Base-by-base conservation (phyloP, 2,329 filamentous ascomycete species). In the Aspergillus sp. region DNA sequence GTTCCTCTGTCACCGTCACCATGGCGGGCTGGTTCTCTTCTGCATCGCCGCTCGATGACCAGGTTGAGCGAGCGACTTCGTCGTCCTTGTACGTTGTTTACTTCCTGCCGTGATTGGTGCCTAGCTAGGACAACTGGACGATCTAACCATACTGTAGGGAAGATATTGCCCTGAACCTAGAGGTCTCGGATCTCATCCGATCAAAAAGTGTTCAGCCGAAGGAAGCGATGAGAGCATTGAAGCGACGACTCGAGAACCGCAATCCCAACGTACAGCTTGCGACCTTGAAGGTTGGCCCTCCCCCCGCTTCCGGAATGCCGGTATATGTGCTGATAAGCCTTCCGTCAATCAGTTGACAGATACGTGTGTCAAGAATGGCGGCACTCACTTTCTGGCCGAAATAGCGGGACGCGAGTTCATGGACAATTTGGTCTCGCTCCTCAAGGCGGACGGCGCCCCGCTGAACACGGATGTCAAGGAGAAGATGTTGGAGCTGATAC, bases 1-100 rank as follows among this genome's bases (percentile, higher is more conserved):
- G 3, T 17, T 14, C 16, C n/a, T 3, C 24, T 15, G 25, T 16
- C 27, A 43, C 48, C 46, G 68, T 64, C 50, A 82, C 73, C 72
- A 95, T 95, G 88, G 80, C 86, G 57, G 86, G 88, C 72, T 98
- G 89, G 89, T 96, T 93, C 59, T 84, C 82, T 48, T 89, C 86
- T 58, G 86, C 85, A 62, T 84, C 81, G 55, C 86, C 86, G 65
- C 74, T 98, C 64, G 91, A 98, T 63, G 88, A 94, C 66, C 91
- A 96, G 72, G 82, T 98, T 53, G 89, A 95, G 60, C 85, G 82
- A 62, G 91, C 91, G 32, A 98, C 91, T 11, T 80, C 83, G 45
- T 94, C 86, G 56, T 96, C 88, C 63, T 71, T 98, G 82, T 94
- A 75, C 42, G 80, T 59, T 34, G 34, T 31, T 30, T 26, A 20